Percentiles rank a stretch among this genome's conserved stretches.
These are phyloP conservation scores for Coemansia pectinata DNA, from an alignment of 192 early-diverging fungal species.

Conservation along the genomic window DNA sequence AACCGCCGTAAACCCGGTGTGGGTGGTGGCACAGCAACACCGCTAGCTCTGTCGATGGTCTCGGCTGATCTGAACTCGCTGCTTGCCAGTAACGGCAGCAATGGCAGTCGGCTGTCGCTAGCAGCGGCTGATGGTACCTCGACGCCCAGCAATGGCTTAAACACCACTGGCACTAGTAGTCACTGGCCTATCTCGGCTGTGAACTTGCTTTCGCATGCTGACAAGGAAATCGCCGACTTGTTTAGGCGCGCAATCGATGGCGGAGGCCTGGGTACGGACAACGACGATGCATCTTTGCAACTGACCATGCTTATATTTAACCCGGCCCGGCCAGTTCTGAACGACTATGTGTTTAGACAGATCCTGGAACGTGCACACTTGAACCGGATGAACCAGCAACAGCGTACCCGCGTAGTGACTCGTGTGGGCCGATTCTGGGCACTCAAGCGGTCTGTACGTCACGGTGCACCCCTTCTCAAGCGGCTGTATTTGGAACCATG, in stretches of 20 bases:
- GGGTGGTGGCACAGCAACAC: slow-evolving; percentile 1
- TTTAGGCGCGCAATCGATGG: slow-evolving; percentile 5
- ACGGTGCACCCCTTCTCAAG: slow-evolving; percentile 93
- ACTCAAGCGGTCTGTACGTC: slow-evolving; percentile 83
- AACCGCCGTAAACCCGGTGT: slow-evolving; percentile 9
- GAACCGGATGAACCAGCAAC: slow-evolving; percentile 7
- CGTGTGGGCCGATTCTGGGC: slow-evolving; percentile 91
- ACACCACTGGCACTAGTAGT: neutral
- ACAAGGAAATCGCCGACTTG: slow-evolving; percentile 8
- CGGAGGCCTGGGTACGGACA: neutral
- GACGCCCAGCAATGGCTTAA: neutral
- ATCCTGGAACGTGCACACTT: slow-evolving; percentile 9
- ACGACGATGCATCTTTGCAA: slow-evolving; percentile 40
- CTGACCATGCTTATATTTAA: slow-evolving; percentile 48
- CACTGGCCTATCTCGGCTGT: slow-evolving; percentile 14
- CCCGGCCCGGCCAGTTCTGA: slow-evolving; percentile 42
- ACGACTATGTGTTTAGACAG: slow-evolving; percentile 30
- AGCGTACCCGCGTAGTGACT: slow-evolving; percentile 11
- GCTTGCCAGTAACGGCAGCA: slow-evolving; percentile 6
- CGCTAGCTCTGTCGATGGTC: slow-evolving; percentile 20
- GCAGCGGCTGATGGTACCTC: neutral
- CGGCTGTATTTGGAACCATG: slow-evolving; percentile 96
- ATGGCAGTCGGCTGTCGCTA: neutral
- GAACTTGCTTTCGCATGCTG: slow-evolving; percentile 1
- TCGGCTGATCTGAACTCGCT: slow-evolving; percentile 24